Conservation (phyloP, 495 filamentous ascomycete species). For the Hyaloscypha variabilis region DNA sequence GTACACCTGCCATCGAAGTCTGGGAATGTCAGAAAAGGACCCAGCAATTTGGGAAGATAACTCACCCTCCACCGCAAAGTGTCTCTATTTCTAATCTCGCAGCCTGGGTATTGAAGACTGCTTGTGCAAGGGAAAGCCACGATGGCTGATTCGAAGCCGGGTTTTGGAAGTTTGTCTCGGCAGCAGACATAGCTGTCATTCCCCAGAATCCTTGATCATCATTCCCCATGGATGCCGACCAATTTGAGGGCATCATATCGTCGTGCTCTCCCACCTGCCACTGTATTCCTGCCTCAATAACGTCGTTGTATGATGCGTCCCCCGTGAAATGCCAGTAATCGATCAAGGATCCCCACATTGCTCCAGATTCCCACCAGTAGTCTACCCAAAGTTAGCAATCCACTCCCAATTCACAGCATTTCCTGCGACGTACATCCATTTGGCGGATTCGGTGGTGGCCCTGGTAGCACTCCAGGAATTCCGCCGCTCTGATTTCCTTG, state of each 20-base stretch:
- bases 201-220: conserved; percentile 83
- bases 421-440: conserved; percentile 53
- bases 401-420: neutral
- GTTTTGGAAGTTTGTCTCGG: conserved; percentile 69
- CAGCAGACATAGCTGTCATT: conserved; percentile 67
- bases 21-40: conserved; percentile 61
- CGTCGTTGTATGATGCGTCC: conserved; percentile 68
- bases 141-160: conserved; percentile 75
- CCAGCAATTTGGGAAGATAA: conserved; percentile 65
- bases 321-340: conserved; percentile 81
- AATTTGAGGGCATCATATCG: conserved; percentile 60
- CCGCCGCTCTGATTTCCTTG: conserved; percentile 61
- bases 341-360: conserved; percentile 73
- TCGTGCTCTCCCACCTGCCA: conserved; percentile 65
- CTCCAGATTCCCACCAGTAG: conserved; percentile 78
- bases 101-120: conserved; percentile 62
- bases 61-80: conserved; percentile 75
- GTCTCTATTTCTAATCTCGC: conserved; percentile 53
- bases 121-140: conserved; percentile 75
- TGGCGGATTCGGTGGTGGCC: conserved; percentile 46
- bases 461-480: conserved; percentile 65
- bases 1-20: conserved; percentile 85
- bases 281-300: conserved; percentile 64
- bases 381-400: conserved; percentile 32
- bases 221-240: conserved; percentile 72